phyloP scores from a whole-genome alignment of 164 flowering plant species.

The Nymphaea colorata region DNA sequence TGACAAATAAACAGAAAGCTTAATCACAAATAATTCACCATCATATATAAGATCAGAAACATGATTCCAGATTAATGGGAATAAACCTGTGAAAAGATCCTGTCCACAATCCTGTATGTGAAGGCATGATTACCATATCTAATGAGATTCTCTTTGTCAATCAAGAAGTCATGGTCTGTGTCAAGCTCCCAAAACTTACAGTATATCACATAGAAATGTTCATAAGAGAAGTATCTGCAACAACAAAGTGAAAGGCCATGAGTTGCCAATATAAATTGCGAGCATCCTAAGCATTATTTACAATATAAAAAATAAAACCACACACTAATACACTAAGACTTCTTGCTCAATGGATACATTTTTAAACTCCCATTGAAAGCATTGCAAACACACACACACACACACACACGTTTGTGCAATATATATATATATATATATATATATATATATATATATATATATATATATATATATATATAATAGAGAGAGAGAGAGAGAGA shows the following conservation, averaged over 20 bases:
- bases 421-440: too few species aligned
- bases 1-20: background rate
- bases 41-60: background rate
- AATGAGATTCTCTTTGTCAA: constrained; percentile 85
- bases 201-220: constrained; percentile 93
- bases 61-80: background rate
- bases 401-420: too few species aligned
- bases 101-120: constrained; percentile 85
- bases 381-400: too few species aligned
- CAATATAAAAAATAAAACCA: too few species aligned
- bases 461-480: too few species aligned
- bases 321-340: too few species aligned
- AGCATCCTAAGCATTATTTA: too few species aligned
- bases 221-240: constrained; percentile 88
- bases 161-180: constrained; percentile 86
- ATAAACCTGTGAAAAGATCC: constrained; percentile 86
- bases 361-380: too few species aligned
- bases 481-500: too few species aligned
- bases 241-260: background rate
- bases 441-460: too few species aligned
- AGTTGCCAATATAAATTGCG: too few species aligned
- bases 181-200: constrained; percentile 99
- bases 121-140: constrained; percentile 95
- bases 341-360: too few species aligned
- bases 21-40: background rate